Evolutionary conservation across 106 monocot species (phyloP).

Genomic region (Apostasia ramifera): DNA sequence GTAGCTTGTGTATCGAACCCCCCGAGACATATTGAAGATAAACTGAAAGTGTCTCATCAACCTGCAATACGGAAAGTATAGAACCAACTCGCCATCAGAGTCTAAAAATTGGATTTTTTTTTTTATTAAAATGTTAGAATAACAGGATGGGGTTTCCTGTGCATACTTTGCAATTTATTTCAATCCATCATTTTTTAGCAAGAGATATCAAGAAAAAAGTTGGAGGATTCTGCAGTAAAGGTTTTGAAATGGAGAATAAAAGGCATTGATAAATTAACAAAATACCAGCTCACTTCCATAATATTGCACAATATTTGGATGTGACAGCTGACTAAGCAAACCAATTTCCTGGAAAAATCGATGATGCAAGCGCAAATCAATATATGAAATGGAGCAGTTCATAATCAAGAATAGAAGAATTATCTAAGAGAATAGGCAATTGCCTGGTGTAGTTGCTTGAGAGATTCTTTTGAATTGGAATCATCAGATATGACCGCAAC

Average conservation of each 20-base stretch:
- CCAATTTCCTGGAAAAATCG: constrained; percentile 50
- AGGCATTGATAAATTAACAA: background rate
- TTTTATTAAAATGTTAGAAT: background rate
- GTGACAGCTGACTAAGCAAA: constrained; percentile 69
- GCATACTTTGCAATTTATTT: too few species aligned
- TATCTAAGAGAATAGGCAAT: constrained; percentile 3
- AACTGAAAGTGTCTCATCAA: constrained; percentile 67
- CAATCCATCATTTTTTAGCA: too few species aligned
- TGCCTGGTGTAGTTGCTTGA: constrained; percentile 79
- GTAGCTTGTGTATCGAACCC: constrained; percentile 80
- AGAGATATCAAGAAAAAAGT: too few species aligned
- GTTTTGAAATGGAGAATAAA: background rate
- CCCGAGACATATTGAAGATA: constrained; percentile 90
- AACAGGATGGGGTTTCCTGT: background rate
- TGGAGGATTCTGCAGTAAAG: too few species aligned
- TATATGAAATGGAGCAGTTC: background rate
- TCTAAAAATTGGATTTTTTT: too few species aligned
- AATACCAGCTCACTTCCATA: constrained; percentile 86
- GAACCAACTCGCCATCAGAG: background rate
- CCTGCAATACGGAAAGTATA: constrained; percentile 32
- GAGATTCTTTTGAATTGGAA: constrained; percentile 75
- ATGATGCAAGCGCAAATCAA: background rate
- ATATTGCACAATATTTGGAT: constrained; percentile 87
- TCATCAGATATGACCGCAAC: constrained; percentile 76
- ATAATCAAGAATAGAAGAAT: background rate